These are phyloP conservation scores for Oryza coarctata DNA, from an alignment of 176 grass and related monocot species.

Conservation along the genomic window DNA sequence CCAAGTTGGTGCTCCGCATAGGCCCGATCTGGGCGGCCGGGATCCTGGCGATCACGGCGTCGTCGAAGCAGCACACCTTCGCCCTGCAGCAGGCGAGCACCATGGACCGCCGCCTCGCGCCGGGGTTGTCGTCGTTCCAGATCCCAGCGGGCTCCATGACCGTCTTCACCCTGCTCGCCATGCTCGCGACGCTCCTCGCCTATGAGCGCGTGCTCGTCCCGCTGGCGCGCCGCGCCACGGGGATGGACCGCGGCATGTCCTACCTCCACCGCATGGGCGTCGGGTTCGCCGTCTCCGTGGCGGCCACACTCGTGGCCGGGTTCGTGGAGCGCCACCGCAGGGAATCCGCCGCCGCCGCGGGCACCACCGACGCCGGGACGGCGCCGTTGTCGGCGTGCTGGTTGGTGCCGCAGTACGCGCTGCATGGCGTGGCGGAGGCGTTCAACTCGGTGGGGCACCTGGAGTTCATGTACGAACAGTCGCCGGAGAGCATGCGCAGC, in stretches of 20 bases:
- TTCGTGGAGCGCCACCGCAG: slow-evolving; percentile 59
- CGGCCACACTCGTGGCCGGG: slow-evolving; percentile 54
- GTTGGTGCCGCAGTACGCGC: slow-evolving; percentile 77
- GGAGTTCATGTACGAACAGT: slow-evolving; percentile 91
- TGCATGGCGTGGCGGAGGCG: slow-evolving; percentile 66
- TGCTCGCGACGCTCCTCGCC: slow-evolving; percentile 56
- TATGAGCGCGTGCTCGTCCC: slow-evolving; percentile 66
- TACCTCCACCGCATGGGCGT: slow-evolving; percentile 78
- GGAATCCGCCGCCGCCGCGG: background rate
- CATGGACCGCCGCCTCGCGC: slow-evolving; percentile 72
- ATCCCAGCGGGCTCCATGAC: slow-evolving; percentile 81
- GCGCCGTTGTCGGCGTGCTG: slow-evolving; percentile 64
- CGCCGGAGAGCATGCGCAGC: slow-evolving; percentile 90
- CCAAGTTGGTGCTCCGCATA: slow-evolving; percentile 78
- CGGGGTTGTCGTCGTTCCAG: slow-evolving; percentile 47
- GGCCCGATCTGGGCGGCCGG: slow-evolving; percentile 82
- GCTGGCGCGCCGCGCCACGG: slow-evolving; percentile 57
- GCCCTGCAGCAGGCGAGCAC: slow-evolving; percentile 73
- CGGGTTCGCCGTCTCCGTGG: slow-evolving; percentile 50
- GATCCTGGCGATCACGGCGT: slow-evolving; percentile 73
- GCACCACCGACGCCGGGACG: slow-evolving; percentile 44
- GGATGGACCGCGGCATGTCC: slow-evolving; percentile 71
- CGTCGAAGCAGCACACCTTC: slow-evolving; percentile 68
- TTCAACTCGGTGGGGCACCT: slow-evolving; percentile 78
- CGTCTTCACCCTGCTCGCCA: slow-evolving; percentile 58